Evolutionary conservation across 2,329 filamentous ascomycete species (phyloP).

Genomic region (Monilinia laxa): DNA sequence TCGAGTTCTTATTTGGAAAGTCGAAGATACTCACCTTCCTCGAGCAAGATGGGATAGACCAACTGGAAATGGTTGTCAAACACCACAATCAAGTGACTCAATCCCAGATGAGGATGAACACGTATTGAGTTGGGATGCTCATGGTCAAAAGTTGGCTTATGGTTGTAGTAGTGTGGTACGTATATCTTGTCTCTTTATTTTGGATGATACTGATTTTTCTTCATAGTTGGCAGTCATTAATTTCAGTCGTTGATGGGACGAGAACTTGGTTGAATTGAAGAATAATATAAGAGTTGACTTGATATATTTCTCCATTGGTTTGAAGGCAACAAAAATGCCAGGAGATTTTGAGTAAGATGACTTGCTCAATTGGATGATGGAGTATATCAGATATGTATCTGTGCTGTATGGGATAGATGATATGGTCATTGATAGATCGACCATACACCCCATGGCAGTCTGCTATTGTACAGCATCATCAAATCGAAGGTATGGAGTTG

Average conservation of each 20-base stretch:
- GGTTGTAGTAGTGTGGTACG: constrained; percentile 62
- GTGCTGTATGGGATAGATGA: not conserved
- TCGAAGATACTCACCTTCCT: constrained; percentile 57
- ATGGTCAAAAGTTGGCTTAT: constrained; percentile 62
- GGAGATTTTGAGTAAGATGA: not conserved
- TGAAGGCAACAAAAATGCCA: not conserved
- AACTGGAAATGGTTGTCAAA: constrained; percentile 58
- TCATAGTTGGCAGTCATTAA: constrained; percentile 29
- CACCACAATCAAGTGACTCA: constrained; percentile 51
- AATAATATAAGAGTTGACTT: not conserved
- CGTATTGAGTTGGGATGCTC: constrained; percentile 61
- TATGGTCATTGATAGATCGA: not conserved
- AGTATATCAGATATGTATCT: not conserved
- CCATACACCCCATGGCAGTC: not conserved
- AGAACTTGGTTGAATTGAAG: not conserved
- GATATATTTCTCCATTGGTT: not conserved
- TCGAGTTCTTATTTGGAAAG: constrained; percentile 63
- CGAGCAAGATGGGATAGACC: constrained; percentile 59
- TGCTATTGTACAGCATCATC: not conserved
- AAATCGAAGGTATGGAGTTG: not conserved
- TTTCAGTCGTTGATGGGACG: constrained; percentile 23
- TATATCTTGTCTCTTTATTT: constrained; percentile 28
- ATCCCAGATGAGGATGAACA: constrained; percentile 60
- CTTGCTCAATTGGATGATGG: not conserved
- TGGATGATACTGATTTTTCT: constrained; percentile 15